Evolutionary conservation across 257 asterid genomes (phyloP).

Genomic region (Primulina tabacum): DNA sequence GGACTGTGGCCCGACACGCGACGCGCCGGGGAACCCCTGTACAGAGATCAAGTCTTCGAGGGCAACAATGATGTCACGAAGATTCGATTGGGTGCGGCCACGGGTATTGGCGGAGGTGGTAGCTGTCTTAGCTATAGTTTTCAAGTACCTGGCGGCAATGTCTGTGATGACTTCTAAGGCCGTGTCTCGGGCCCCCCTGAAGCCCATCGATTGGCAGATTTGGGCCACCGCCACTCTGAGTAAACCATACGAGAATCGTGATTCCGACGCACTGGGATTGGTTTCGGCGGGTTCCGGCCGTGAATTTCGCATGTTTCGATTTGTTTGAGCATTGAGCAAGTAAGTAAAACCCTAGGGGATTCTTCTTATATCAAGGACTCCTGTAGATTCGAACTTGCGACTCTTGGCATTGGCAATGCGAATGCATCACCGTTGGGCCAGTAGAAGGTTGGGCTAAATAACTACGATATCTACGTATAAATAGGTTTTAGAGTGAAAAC

Average conservation of each 20-base stretch:
- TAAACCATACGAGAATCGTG: neutral
- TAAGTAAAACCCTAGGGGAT: no score
- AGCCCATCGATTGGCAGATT: slow-evolving; percentile 55
- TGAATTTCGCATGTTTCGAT: neutral
- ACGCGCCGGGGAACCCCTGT: slow-evolving; percentile 42
- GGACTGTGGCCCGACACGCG: neutral
- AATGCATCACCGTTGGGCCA: no score
- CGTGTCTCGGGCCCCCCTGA: slow-evolving; percentile 33
- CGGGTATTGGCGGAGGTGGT: slow-evolving; percentile 42
- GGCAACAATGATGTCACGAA: slow-evolving; percentile 41
- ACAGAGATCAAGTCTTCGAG: slow-evolving; percentile 48
- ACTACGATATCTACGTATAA: no score
- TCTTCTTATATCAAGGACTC: no score
- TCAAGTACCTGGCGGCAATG: slow-evolving; percentile 45
- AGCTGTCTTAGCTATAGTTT: slow-evolving; percentile 40
- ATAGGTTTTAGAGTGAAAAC: no score
- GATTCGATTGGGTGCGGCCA: slow-evolving; percentile 52
- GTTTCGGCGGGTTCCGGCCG: neutral
- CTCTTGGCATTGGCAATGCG: no score
- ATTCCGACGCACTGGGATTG: neutral
- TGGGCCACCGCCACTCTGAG: slow-evolving; percentile 48
- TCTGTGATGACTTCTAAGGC: slow-evolving; percentile 48
- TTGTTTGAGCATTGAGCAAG: no score
- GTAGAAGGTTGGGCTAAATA: no score
- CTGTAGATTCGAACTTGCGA: no score